Base-by-base conservation (phyloP, 805 yeast species). In the Hanseniaspora thailandica region DNA sequence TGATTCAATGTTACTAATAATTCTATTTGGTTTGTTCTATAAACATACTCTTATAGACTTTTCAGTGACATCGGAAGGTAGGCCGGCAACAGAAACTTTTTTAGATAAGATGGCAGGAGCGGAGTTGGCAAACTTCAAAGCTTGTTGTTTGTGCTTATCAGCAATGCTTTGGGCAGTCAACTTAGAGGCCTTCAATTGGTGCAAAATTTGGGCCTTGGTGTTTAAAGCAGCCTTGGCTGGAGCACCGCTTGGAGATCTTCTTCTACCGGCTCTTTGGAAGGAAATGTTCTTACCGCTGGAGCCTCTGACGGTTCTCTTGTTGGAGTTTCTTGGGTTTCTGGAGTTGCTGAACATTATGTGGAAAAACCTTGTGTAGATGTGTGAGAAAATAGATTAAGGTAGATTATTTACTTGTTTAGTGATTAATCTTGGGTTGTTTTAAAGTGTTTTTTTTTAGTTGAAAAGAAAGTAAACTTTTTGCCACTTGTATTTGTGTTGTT, bases 61-160 rank as follows among this genome's bases (percentile, higher is more conserved):
- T 67, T 81, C 83, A 68, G 82, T 82, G 69, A 88, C 82, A 72
- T 88, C 96, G 67, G 76, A 79, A 69, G 96, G 93, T 67, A 86
- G 75, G 63, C 86, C 86, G 64, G 86, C 81, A 55, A 88, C 93
- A 63, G 85, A 81, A 55, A 87, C 94, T 68, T 85, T 89, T 57
- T 84, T 81, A 55, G 94, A 85, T 58, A 76, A 75, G 43, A 53
- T 2, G 15, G 50, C 20, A 23, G 23, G 22, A 3, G n/a, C 15
- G 17, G 28, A 23, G 34, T 10, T 20, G 22, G 34, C 26, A 34
- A 23, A 13, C 17, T 63, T 60, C 70, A 69, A 55, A 40, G 57
- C 56, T 57, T 54, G 59, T 57, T 43, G 19, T 30, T 34, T 53
- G 25, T 55, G 63, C 25, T 59, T 66, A 46, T 70, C 65, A 47